Evolutionary conservation across 1,139 yeast species (phyloP).

Genomic region (Candida sanyaensis): DNA sequence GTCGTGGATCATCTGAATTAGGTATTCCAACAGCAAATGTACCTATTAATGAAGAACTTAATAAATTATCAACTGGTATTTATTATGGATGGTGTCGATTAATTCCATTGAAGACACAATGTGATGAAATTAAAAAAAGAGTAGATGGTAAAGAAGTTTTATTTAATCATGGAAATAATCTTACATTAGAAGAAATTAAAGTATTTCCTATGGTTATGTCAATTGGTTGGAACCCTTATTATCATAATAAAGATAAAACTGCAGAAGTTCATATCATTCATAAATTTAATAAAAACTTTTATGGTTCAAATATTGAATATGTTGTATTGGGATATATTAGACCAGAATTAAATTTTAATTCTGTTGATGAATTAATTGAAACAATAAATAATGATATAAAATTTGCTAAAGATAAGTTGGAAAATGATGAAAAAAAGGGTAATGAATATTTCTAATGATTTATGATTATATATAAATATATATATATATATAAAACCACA

Average conservation of each 20-base stretch:
- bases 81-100: conserved; percentile 82
- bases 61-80: conserved; percentile 72
- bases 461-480: too few relatives aligned
- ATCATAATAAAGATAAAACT: conserved; percentile 72
- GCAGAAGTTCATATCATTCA: conserved; percentile 89
- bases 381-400: conserved; percentile 83
- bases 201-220: conserved; percentile 90
- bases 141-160: conserved; percentile 48
- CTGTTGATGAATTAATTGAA: conserved; percentile 80
- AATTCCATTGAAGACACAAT: conserved; percentile 16
- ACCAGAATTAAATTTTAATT: conserved; percentile 86
- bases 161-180: conserved; percentile 61
- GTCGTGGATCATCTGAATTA: conserved; percentile 89
- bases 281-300: conserved; percentile 65
- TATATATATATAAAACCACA: too few relatives aligned
- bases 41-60: conserved; percentile 55
- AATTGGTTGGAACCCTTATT: conserved; percentile 95
- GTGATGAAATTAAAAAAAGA: conserved; percentile 16
- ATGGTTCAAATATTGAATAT: conserved; percentile 76
- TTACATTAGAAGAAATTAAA: conserved; percentile 41
- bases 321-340: conserved; percentile 84
- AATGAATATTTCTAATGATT: conserved; percentile 1
- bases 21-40: conserved; percentile 97
- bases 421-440: conserved; percentile 14
- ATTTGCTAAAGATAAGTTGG: conserved; percentile 57